Evolutionary conservation across 352 stramenopile genomes (phyloP).

Genomic region (Phytopythium vexans): DNA sequence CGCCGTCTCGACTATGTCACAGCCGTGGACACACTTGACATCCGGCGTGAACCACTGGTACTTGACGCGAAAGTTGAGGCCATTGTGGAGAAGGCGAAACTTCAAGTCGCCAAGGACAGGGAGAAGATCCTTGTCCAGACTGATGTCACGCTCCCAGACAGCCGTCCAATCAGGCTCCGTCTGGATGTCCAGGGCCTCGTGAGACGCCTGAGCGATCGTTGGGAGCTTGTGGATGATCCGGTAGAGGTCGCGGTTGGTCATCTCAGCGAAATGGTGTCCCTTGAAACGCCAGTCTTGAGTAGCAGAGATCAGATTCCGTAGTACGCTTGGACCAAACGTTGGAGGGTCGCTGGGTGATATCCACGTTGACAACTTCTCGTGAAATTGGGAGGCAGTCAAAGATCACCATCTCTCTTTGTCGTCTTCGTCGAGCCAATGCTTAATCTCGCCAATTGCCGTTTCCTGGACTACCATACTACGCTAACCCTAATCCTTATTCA

Average conservation of each 20-base stretch:
- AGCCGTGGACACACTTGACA: constrained; percentile 10
- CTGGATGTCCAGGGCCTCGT: neutral
- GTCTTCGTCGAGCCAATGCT: too few relatives aligned
- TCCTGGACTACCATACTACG: too few relatives aligned
- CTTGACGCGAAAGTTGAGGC: constrained; percentile 8
- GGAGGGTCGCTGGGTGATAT: too few relatives aligned
- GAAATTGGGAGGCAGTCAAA: too few relatives aligned
- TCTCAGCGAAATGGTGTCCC: constrained; percentile 1
- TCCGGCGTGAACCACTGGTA: constrained; percentile 6
- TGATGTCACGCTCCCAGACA: constrained; percentile 3
- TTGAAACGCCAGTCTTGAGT: constrained; percentile 6
- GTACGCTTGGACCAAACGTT: too few relatives aligned
- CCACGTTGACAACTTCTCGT: too few relatives aligned
- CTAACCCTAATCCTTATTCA: too few relatives aligned
- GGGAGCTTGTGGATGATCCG: constrained; percentile 4
- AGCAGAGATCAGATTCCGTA: too few relatives aligned
- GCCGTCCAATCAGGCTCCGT: constrained; percentile 4
- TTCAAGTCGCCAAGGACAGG: constrained; percentile 12
- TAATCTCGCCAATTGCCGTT: too few relatives aligned
- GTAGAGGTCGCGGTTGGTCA: constrained; percentile 10
- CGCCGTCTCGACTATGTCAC: constrained; percentile 1
- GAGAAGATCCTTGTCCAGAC: constrained; percentile 6
- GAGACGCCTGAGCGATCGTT: neutral
- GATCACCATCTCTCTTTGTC: too few relatives aligned
- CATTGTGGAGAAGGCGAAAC: constrained; percentile 15